Percentiles rank a stretch among this genome's conserved stretches.
Conservation (phyloP, 108 stramenopile genomes). For the Cylindrotheca fusiformis region DNA sequence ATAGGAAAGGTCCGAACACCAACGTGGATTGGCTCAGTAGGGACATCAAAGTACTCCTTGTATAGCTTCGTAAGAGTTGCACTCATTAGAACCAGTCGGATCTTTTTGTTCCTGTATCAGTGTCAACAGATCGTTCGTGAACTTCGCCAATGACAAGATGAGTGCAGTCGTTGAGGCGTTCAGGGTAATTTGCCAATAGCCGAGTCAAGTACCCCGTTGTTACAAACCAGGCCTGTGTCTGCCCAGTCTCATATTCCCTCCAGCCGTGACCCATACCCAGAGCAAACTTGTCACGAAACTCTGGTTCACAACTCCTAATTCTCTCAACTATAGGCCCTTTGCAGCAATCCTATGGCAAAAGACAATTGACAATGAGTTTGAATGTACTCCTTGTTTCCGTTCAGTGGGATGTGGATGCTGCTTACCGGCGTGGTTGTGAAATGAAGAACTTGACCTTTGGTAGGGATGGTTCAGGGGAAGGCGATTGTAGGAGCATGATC, state of each 20-base stretch:
- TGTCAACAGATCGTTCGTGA: conserved; percentile 82
- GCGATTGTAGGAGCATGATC: conserved; percentile 72
- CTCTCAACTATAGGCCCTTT: conserved; percentile 77
- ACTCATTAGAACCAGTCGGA: conserved; percentile 89
- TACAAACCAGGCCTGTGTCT: conserved; percentile 81
- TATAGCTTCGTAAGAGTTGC: conserved; percentile 87
- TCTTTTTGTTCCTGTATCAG: conserved; percentile 59
- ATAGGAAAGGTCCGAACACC: conserved; percentile 79
- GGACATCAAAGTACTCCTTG: conserved; percentile 72
- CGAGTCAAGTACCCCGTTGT: conserved; percentile 92
- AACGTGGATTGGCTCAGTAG: conserved; percentile 67
- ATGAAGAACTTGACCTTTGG: conserved; percentile 79
- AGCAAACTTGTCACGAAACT: conserved; percentile 54
- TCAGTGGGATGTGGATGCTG: not conserved
- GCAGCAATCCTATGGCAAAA: conserved; percentile 71
- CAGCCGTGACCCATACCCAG: conserved; percentile 90
- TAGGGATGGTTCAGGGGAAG: conserved; percentile 50
- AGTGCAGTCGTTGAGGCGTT: conserved; percentile 61
- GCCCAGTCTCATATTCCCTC: conserved; percentile 65
- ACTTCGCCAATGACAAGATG: conserved; percentile 89
- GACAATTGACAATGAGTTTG: not conserved
- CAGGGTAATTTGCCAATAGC: conserved; percentile 82
- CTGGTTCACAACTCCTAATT: conserved; percentile 70
- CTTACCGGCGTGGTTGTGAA: conserved; percentile 69
- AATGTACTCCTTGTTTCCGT: not conserved